A percentile compares a stretch with the other conserved stretches of the same genome.
These are phyloP conservation scores for Cinnamomum chago DNA, from an alignment of 164 flowering plant species.

Conservation along the genomic window DNA sequence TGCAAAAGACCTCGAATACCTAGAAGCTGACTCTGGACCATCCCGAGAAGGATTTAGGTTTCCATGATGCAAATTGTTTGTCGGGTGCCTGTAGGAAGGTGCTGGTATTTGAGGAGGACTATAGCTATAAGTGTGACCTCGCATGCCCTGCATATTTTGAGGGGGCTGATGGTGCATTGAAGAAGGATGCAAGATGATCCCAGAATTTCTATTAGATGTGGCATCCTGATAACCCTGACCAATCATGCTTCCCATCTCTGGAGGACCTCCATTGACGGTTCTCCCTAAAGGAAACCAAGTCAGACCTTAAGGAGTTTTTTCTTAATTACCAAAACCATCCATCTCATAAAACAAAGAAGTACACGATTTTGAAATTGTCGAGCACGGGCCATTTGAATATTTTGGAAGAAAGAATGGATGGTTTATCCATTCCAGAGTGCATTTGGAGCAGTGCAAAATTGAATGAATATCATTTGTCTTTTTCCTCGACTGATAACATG, in stretches of 20 bases:
- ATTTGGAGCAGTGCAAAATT: too few species aligned
- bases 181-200: slow-evolving; percentile 39
- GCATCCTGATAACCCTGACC: slow-evolving; percentile 43
- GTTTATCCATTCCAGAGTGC: too few species aligned
- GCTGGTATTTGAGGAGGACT: slow-evolving; percentile 41
- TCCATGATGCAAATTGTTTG: slow-evolving; percentile 20
- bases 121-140: slow-evolving; percentile 33
- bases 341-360: too few species aligned
- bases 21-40: slow-evolving; percentile 31
- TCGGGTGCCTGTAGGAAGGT: slow-evolving; percentile 34
- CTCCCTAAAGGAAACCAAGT: slow-evolving; percentile 27
- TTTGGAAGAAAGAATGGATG: background rate
- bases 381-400: background rate
- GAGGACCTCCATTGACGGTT: slow-evolving; percentile 33
- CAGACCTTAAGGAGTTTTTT: background rate
- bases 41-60: slow-evolving; percentile 28
- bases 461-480: too few species aligned
- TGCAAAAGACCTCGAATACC: slow-evolving; percentile 38
- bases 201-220: slow-evolving; percentile 32
- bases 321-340: background rate
- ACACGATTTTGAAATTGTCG: background rate
- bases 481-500: too few species aligned
- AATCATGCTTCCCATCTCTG: slow-evolving; percentile 37
- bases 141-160: slow-evolving; percentile 37
- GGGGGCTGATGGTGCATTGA: slow-evolving; percentile 35